Base-by-base conservation (phyloP, 805 yeast species). In the Schwanniomyces yamadae region DNA sequence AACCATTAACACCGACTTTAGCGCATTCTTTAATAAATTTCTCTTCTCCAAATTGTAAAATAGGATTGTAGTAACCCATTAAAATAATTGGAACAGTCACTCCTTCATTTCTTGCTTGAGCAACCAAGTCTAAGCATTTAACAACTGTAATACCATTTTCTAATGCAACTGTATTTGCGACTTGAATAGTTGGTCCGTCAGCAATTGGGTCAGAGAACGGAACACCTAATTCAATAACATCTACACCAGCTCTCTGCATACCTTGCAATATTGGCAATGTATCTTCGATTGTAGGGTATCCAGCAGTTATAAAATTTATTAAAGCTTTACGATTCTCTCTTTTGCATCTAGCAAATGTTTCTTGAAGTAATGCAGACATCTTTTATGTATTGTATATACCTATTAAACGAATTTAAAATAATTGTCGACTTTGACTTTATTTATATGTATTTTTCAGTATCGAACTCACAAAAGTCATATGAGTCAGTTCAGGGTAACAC, bases 171-270 rank as follows among this genome's bases (percentile, higher is more conserved):
- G 77, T 77, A 66, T 90, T 90, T 24, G 98, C 88, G 22, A 70
- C 80, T 67, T 93, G 99, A 53, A 93, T 93, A 12, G 95, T 87
- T 25, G 98, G 95, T 31, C 99, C 99, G 61, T 93, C 99, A 22
- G 98, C 99, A 59, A 93, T 89, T 24, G 99, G 99, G 59, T 93
- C 99, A 15, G 96, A 83, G 61, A 93, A 93, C 31, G 99, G 99
- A 58, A 93, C 67, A 44, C 99, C 99, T 31, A 93, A 67, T 66
- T 93, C 99, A 49, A 93, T 87, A 43, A 93, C 76, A 56, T 93
- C 98, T 24, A 85, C 95, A 39, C 99, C 99, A 47, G 96, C 97
- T 19, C 77, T 85, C 68, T 93, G 98, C 67, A 93, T 78, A 15
- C 93, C 91, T 57, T 81, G 77, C 59, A 93, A 59, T 44, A 90